Conservation (phyloP, 73 alveolate genomes). For the Blepharisma japonicum region DNA sequence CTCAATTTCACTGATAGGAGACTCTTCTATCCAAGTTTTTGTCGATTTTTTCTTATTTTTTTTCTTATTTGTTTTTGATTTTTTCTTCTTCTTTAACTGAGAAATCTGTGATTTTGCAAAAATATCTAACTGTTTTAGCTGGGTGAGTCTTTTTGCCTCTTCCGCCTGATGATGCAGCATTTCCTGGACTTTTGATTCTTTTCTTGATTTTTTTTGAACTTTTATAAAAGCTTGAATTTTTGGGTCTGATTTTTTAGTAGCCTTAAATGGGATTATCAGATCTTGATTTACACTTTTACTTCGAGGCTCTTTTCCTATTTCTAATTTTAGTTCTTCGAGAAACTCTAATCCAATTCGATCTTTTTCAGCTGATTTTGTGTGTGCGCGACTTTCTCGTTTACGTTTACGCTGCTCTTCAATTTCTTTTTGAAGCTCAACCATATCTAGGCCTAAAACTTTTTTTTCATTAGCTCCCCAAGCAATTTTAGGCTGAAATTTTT, state of each 20-base stretch:
- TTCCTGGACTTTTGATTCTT: neutral
- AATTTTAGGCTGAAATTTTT: neutral
- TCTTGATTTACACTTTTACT: constrained; percentile 23
- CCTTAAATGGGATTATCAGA: constrained; percentile 29
- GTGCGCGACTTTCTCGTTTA: neutral
- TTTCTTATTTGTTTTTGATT: too few relatives aligned
- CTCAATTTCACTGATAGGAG: too few relatives aligned
- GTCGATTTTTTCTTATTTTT: too few relatives aligned
- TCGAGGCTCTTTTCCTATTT: constrained; percentile 25
- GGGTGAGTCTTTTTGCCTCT: constrained; percentile 33
- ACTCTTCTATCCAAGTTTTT: too few relatives aligned
- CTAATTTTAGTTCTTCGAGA: constrained; percentile 24
- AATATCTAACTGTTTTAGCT: neutral
- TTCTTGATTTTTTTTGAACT: neutral
- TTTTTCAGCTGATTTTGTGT: neutral
- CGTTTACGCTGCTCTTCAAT: neutral
- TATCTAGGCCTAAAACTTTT: neutral
- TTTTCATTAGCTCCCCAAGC: constrained; percentile 16
- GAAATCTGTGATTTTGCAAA: too few relatives aligned
- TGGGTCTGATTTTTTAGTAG: neutral
- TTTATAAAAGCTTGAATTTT: neutral
- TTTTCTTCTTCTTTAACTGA: too few relatives aligned
- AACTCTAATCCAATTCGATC: constrained; percentile 19
- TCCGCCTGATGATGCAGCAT: neutral
- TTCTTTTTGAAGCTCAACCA: neutral